phyloP scores from a whole-genome alignment of 1,284 basidiomycete genomes.

The Ceratobasidium sp. region DNA sequence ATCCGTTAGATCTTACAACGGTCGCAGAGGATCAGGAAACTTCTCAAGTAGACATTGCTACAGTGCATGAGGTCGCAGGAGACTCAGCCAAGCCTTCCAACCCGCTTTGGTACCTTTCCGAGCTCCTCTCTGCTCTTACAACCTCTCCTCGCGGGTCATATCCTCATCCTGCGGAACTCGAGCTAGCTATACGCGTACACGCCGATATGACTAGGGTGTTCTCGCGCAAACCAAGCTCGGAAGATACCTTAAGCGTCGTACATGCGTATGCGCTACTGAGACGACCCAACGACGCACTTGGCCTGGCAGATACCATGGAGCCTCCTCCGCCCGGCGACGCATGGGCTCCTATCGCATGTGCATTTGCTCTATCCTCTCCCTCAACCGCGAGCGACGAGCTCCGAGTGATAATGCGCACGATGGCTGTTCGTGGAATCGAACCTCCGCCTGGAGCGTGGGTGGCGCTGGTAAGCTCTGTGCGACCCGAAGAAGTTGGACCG shows the following conservation, averaged over 20 bases:
- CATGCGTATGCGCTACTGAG: constrained; percentile 33
- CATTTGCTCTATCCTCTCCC: constrained; percentile 19
- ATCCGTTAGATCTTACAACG: constrained; percentile 37
- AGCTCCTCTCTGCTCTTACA: constrained; percentile 8
- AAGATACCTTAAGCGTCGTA: constrained; percentile 1
- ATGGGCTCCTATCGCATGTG: constrained; percentile 37
- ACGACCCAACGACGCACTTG: constrained; percentile 13
- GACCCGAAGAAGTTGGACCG: constrained; percentile 22
- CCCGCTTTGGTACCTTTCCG: constrained; percentile 13
- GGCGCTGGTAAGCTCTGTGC: constrained; percentile 7
- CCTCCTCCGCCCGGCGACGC: constrained; percentile 17
- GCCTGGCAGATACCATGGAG: constrained; percentile 15
- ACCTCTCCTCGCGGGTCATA: not conserved
- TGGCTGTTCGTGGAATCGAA: constrained; percentile 25
- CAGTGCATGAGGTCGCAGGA: not conserved
- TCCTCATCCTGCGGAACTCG: constrained; percentile 31
- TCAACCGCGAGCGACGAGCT: constrained; percentile 10
- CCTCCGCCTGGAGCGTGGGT: constrained; percentile 40
- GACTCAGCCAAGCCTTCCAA: constrained; percentile 2
- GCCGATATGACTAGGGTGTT: constrained; percentile 15
- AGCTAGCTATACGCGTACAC: constrained; percentile 26
- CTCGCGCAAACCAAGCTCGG: constrained; percentile 12
- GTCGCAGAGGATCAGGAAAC: not conserved
- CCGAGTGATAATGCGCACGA: constrained; percentile 26
- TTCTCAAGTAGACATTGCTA: not conserved